Evolutionary conservation across 306 rosid species (phyloP), one percentile per base, ranked within the genome.

Genomic region (Amphicarpaea edgeworthii): DNA sequence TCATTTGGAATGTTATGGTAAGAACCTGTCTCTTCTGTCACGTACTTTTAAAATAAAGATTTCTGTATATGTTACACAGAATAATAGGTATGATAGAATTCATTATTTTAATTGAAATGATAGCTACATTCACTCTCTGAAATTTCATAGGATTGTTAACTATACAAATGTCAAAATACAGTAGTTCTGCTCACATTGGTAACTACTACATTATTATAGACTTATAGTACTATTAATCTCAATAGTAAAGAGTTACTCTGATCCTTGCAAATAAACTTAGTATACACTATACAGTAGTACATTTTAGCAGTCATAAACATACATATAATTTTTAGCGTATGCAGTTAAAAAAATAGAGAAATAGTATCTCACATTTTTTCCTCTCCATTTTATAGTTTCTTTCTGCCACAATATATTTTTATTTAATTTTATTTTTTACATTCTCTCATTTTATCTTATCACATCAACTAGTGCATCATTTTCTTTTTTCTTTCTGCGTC

Each of bases 1-100:
- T 93, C 68, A 88, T 82, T 24, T 93, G 98, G 98, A 93, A 93
- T 67, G 83, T 93, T 57, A 88, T 90, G 96, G 98, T 88, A 84
- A 54, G 7, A 19, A 47, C 42, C 4, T 40, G 3, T 60, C 37
- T 16, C 26, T 17, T 16, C 26, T 17, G 10, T 16, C 1, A n/a
- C 47, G 12, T 42, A 15, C 5, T 49, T 49, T 5, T n/a, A n/a
- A n/a, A n/a, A n/a, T n/a, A n/a, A n/a, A n/a, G n/a, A n/a, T n/a
- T n/a, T n/a, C n/a, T n/a, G n/a, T n/a, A n/a, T n/a, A n/a, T n/a
- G n/a, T n/a, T n/a, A n/a, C n/a, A n/a, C n/a, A n/a, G n/a, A n/a
- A n/a, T n/a, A n/a, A n/a, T n/a, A n/a, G n/a, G n/a, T n/a, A n/a
- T n/a, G n/a, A n/a, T n/a, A n/a, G n/a, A n/a, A n/a, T n/a, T n/a